Evolutionary conservation across 75 land plant species (phyloP), one percentile per base, ranked within the genome.

Genomic region (Larix kaempferi): DNA sequence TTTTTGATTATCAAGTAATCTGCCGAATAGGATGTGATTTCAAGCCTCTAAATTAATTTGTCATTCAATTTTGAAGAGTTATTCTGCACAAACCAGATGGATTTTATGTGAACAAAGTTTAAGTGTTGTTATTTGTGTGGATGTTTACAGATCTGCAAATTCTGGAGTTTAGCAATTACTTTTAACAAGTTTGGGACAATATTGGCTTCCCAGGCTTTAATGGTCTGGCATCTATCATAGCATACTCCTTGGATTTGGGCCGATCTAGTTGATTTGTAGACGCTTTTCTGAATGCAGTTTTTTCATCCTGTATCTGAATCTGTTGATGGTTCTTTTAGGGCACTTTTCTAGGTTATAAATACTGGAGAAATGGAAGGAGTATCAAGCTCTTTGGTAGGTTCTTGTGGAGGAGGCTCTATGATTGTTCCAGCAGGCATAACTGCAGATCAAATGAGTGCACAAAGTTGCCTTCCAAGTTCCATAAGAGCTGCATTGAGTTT

Each of bases 401-500:
- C 72, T 37, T 41, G 23, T 39, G 49, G 22, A 37, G 72, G 41
- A 3, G 37, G 72, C 72, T 39, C 72, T 19, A 69, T 69, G 52
- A 39, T 69, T n/a, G 52, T 22, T 5, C n/a, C 72, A 69, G 15
- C n/a, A 69, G n/a, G 12, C 41, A 44, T 39, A 37, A 44, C 13
- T 69, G n/a, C 52, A 41, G 72, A 69, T 12, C 72, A 69, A 69
- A 69, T n/a, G 52, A 69, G 72, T 69, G 44, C 72, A 41, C 49
- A 69, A 69, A 22, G 72, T 69, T n/a, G 13, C 72, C 52, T 69
- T 11, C 72, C 72, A 21, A 69, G 72, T 69, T 66, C 71, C 71
- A 17, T 69, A 21, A 69, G 72, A 69, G 72, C 72, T 69, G 72
- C 72, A 21, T 69, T 69, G 72, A 41, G 35, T 69, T 69, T 69